phyloP scores from a whole-genome alignment of 1,284 basidiomycete genomes.

The Apiotrichum domesticum region DNA sequence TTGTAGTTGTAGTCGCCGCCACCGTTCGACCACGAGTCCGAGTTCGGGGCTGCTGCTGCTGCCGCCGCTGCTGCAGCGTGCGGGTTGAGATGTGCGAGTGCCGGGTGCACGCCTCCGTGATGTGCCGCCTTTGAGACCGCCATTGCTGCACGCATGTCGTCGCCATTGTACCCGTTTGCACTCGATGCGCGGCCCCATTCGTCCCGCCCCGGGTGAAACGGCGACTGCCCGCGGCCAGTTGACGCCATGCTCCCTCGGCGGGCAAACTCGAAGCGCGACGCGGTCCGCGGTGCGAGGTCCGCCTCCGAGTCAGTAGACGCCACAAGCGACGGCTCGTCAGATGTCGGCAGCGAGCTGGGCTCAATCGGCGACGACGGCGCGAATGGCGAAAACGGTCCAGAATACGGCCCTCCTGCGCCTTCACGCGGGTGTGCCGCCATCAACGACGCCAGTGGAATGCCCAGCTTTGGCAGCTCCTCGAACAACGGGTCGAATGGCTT shows the following conservation, averaged over 20 bases:
- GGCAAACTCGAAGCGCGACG: conserved; percentile 21
- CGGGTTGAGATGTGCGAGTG: conserved; percentile 17
- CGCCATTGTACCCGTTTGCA: conserved; percentile 11
- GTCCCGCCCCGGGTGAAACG: conserved; percentile 13
- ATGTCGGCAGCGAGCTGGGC: conserved; percentile 8
- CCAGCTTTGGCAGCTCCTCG: conserved; percentile 23
- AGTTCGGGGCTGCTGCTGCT: not conserved
- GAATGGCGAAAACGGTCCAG: conserved; percentile 19
- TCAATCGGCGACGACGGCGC: conserved; percentile 15
- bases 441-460: conserved; percentile 18
- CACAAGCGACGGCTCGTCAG: not conserved
- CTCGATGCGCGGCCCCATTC: conserved; percentile 16
- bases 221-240: conserved; percentile 11
- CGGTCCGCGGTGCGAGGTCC: conserved; percentile 12
- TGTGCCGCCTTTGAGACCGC: conserved; percentile 4
- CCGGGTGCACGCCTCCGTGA: conserved; percentile 12
- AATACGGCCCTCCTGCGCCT: conserved; percentile 7
- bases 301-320: not conserved
- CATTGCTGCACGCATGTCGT: conserved; percentile 8
- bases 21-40: conserved; percentile 4
- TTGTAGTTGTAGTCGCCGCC: not conserved
- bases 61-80: not conserved
- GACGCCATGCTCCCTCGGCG: conserved; percentile 8
- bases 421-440: conserved; percentile 10
- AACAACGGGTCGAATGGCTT: conserved; percentile 31